These are phyloP conservation scores for Terana coerulea DNA, from an alignment of 768 basidiomycete species.

Conservation along the genomic window DNA sequence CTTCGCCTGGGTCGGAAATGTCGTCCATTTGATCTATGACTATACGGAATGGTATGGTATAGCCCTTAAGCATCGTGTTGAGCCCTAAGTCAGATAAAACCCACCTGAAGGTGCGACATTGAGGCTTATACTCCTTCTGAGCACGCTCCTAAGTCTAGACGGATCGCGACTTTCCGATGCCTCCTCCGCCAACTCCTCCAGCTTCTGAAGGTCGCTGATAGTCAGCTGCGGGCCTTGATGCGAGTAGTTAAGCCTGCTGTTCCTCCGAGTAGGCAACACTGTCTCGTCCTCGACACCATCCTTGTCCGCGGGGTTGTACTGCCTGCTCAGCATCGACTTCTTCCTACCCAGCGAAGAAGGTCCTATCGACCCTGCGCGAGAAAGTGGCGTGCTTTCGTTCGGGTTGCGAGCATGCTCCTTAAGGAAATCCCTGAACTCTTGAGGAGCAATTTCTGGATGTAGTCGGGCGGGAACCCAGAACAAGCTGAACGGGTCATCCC, in stretches of 20 bases:
- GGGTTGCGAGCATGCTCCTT: constrained; percentile 79
- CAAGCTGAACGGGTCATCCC: constrained; percentile 82
- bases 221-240: constrained; percentile 83
- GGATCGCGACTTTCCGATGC: constrained; percentile 82
- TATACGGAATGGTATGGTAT: constrained; percentile 27
- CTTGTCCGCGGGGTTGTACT: constrained; percentile 79
- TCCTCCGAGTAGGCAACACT: constrained; percentile 66
- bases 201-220: constrained; percentile 88
- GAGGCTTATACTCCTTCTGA: constrained; percentile 84
- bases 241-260: constrained; percentile 62
- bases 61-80: constrained; percentile 13
- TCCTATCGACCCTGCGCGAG: constrained; percentile 42
- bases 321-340: constrained; percentile 91
- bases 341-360: constrained; percentile 66
- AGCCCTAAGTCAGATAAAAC: constrained; percentile 26
- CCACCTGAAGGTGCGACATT: constrained; percentile 83
- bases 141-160: constrained; percentile 68
- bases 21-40: constrained; percentile 68
- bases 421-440: constrained; percentile 92
- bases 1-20: constrained; percentile 66
- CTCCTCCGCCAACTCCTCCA: constrained; percentile 92
- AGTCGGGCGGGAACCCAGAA: constrained; percentile 98
- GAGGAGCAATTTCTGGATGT: constrained; percentile 97
- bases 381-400: constrained; percentile 40
- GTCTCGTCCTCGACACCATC: constrained; percentile 63